Evolutionary conservation across 2,329 filamentous ascomycete genomes (phyloP), one percentile per base, ranked within the genome.

Genomic region (Tolypocladium ovalisporum): DNA sequence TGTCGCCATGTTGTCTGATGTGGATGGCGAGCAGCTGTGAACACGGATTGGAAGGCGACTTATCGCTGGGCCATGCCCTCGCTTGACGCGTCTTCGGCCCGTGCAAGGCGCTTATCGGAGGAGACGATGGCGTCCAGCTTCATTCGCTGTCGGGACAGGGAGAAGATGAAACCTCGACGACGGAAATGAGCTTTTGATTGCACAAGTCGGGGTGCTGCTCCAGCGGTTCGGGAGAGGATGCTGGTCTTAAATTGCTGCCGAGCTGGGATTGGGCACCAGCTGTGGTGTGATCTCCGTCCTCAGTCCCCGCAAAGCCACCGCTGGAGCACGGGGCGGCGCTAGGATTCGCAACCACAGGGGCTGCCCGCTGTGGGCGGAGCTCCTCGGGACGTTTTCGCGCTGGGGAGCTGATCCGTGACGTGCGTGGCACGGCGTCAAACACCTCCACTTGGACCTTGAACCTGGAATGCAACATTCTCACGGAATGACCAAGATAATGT

Each of bases 1-100:
- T 62, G 66, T 66, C 37, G 67, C 61, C 67, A 68, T 68, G 54
- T 54, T 62, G 62, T 52, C 51, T 17, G 35, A 36, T 35, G 19
- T 19, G 58, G 56, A 24, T 29, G 35, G 24, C 34, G n/a, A 36
- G 9, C 44, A 55, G 55, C 59, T 58, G 35, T 58, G 49, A 36
- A 29, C 15, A 29, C 9, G 32, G 8, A 35, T n/a, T 9, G 52
- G 36, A 52, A 52, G 32, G 12, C 4, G 54, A 22, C 35, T 58
- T 55, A 61, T 37, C n/a, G 54, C 54, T 51, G 44, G 47, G 58
- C 62, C 63, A 64, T 63, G 54, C 55, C 62, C 56, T 59, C 58
- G 57, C 56, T 29, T 44, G 54, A 51, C 37, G 32, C 29, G 34
- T 52, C 15, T 49, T 17, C 13, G 24, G 27, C 29, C 19, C 24